A percentile compares a stretch with the other conserved stretches of the same genome.
These are phyloP conservation scores for Fusarium marasasianum DNA, from an alignment of 2,329 filamentous ascomycete genomes.

Conservation along the genomic window DNA sequence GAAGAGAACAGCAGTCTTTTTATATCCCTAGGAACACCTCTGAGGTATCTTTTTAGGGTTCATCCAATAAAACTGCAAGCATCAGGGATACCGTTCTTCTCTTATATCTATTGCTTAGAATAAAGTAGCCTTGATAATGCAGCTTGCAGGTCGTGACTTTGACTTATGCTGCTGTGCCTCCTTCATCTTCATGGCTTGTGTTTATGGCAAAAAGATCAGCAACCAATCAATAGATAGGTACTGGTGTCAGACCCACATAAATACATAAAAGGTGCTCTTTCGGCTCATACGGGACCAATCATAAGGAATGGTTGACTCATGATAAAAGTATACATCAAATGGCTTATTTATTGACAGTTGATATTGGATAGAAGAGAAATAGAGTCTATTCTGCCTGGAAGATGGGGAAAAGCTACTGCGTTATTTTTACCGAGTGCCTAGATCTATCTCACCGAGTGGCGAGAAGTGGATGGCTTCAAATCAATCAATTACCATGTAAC, in stretches of 20 bases:
- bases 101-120: neutral
- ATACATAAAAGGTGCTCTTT: neutral
- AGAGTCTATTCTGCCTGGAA: neutral
- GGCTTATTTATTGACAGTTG: neutral
- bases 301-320: neutral
- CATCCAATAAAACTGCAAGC: neutral
- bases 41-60: neutral
- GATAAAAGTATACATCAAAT: neutral
- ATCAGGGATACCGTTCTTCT: neutral
- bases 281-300: neutral
- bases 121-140: neutral
- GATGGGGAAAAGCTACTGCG: neutral
- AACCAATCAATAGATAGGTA: neutral
- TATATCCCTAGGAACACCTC: neutral
- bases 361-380: neutral
- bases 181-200: neutral
- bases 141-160: neutral
- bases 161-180: neutral
- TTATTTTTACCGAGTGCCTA: neutral
- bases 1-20: neutral
- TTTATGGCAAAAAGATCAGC: neutral
- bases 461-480: neutral
- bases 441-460: neutral
- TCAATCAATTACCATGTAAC: constrained; percentile 1
- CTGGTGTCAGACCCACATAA: neutral